A percentile compares a stretch with the other conserved stretches of the same genome.
phyloP scores from a whole-genome alignment of 2,329 filamentous ascomycete species.

The Hypomyces perniciosus region DNA sequence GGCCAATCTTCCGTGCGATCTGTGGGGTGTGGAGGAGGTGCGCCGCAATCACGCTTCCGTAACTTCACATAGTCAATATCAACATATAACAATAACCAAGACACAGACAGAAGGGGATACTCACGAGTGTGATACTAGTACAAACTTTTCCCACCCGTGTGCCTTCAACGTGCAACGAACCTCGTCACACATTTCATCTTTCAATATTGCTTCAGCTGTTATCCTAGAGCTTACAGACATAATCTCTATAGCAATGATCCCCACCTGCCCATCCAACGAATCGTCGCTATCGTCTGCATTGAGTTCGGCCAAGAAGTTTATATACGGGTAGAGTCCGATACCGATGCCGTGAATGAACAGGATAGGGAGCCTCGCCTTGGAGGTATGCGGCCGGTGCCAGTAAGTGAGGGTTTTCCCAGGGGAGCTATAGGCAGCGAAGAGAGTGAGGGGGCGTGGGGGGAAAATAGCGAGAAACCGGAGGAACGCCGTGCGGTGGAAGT shows the following conservation, averaged over 20 bases:
- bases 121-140: constrained; percentile 45
- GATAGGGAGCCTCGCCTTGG: constrained; percentile 48
- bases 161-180: constrained; percentile 44
- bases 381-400: constrained; percentile 56
- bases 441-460: constrained; percentile 45
- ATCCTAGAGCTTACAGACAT: constrained; percentile 54
- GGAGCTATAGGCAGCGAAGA: constrained; percentile 40
- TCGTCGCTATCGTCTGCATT: constrained; percentile 30
- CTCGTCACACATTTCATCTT: constrained; percentile 44
- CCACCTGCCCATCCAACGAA: constrained; percentile 41
- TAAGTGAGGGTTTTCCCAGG: constrained; percentile 46
- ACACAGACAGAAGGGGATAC: constrained; percentile 13
- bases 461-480: constrained; percentile 42
- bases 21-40: constrained; percentile 45
- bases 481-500: constrained; percentile 39
- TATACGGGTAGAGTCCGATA: constrained; percentile 46
- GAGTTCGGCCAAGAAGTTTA: constrained; percentile 47
- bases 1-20: constrained; percentile 32
- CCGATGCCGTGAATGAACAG: constrained; percentile 61
- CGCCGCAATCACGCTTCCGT: constrained; percentile 50
- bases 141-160: constrained; percentile 46
- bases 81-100: background rate
- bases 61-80: constrained; percentile 24
- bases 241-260: constrained; percentile 53
- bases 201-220: constrained; percentile 41